Conservation (phyloP, 108 stramenopile species). For the Nitzschia sp. region DNA sequence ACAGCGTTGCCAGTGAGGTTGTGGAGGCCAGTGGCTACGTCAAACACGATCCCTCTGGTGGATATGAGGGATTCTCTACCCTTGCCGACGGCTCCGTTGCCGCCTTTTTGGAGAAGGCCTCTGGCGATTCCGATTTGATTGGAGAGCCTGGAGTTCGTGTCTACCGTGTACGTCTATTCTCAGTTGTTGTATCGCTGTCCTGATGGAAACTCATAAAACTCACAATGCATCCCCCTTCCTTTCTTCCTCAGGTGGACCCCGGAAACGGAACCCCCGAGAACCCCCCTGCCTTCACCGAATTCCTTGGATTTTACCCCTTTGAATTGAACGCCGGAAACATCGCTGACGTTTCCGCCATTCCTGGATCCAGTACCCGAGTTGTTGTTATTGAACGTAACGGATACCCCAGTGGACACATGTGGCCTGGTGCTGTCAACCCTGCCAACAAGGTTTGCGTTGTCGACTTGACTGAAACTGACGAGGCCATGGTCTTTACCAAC, state of each 20-base stretch:
- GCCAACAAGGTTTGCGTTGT: slow-evolving; percentile 45
- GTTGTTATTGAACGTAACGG: slow-evolving; percentile 48
- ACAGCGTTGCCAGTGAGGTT: slow-evolving; percentile 18
- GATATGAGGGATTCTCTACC: slow-evolving; percentile 39
- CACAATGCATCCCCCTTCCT: too few species aligned
- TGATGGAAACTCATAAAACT: too few species aligned
- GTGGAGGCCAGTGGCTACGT: slow-evolving; percentile 31
- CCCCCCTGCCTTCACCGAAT: slow-evolving; percentile 24
- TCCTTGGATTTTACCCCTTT: slow-evolving; percentile 39
- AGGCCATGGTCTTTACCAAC: slow-evolving; percentile 41
- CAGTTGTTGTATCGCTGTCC: not conserved
- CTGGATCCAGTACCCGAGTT: slow-evolving; percentile 26
- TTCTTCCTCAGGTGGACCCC: slow-evolving; percentile 1
- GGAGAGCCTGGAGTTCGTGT: slow-evolving; percentile 42
- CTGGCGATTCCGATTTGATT: slow-evolving; percentile 31
- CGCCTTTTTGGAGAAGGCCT: slow-evolving; percentile 36
- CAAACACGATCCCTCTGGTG: slow-evolving; percentile 40
- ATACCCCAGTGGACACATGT: slow-evolving; percentile 37
- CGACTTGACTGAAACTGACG: slow-evolving; percentile 28
- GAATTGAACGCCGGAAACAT: slow-evolving; percentile 40
- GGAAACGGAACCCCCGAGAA: slow-evolving; percentile 19
- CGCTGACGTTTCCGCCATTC: slow-evolving; percentile 43
- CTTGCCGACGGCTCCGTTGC: slow-evolving; percentile 37
- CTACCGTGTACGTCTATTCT: slow-evolving; percentile 13
- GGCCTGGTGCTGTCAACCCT: slow-evolving; percentile 30